phyloP scores from a whole-genome alignment of 2,329 filamentous ascomycete species.

The Fusarium temperatum region DNA sequence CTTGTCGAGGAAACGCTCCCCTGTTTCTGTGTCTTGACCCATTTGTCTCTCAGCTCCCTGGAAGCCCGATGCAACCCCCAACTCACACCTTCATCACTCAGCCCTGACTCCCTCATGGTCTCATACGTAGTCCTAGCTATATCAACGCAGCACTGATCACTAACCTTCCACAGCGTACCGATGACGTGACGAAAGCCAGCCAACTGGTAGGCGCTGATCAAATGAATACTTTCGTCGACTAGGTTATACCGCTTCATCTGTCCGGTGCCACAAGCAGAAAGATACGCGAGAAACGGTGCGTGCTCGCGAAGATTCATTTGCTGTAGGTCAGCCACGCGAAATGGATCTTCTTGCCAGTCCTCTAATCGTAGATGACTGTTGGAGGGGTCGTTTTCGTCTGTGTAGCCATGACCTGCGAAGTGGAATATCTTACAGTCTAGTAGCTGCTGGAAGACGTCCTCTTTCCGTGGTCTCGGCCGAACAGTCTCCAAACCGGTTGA shows the following conservation, averaged over 20 bases:
- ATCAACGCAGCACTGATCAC: neutral
- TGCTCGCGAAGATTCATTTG: neutral
- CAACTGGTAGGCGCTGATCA: neutral
- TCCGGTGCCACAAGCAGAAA: neutral
- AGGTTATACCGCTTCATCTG: neutral
- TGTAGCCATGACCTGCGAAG: neutral
- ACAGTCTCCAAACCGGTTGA: accelerated
- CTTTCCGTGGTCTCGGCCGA: accelerated
- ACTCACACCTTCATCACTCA: accelerated
- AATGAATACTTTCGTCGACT: neutral
- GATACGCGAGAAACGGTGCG: accelerated
- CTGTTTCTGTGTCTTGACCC: neutral
- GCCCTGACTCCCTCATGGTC: accelerated
- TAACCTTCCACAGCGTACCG: neutral
- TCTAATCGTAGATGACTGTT: neutral
- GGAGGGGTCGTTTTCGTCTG: accelerated
- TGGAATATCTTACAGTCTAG: accelerated
- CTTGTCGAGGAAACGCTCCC: accelerated
- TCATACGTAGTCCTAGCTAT: neutral
- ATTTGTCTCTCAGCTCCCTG: neutral
- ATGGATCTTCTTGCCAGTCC: accelerated
- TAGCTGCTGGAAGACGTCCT: accelerated
- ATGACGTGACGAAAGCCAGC: accelerated
- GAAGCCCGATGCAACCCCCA: neutral
- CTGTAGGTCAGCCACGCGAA: accelerated